Evolutionary conservation across 1,139 yeast species (phyloP).

Genomic region (Lodderomyces margitis): DNA sequence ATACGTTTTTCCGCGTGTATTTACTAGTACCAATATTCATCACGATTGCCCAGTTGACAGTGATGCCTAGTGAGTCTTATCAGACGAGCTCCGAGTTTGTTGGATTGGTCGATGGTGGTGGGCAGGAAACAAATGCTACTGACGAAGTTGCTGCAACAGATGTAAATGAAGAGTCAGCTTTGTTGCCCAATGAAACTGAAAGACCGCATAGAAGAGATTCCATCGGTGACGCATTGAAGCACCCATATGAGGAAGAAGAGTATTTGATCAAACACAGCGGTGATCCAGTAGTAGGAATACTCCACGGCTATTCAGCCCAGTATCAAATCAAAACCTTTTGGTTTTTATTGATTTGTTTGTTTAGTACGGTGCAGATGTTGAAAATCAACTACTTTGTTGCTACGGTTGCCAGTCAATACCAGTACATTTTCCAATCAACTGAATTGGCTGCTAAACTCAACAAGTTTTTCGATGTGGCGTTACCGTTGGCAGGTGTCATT

Average conservation of each 20-base stretch:
- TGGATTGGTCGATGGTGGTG: conserved; percentile 28
- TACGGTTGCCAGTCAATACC: conserved; percentile 43
- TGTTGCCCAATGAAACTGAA: conserved; percentile 15
- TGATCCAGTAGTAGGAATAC: conserved; percentile 39
- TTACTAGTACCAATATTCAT: conserved; percentile 42
- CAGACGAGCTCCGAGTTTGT: conserved; percentile 32
- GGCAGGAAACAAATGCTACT: conserved; percentile 9
- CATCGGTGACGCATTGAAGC: conserved; percentile 47
- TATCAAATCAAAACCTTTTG: conserved; percentile 42
- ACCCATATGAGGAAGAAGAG: conserved; percentile 40
- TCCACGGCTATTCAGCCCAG: conserved; percentile 44
- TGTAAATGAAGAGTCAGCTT: conserved; percentile 17
- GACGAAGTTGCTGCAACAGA: conserved; percentile 3
- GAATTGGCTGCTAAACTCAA: conserved; percentile 30
- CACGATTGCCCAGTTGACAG: conserved; percentile 34
- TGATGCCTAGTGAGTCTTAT: conserved; percentile 44
- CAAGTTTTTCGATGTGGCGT: conserved; percentile 41
- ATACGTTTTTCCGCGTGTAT: conserved; percentile 34
- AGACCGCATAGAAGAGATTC: conserved; percentile 32
- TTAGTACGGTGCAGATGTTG: conserved; percentile 44
- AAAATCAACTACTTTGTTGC: conserved; percentile 48
- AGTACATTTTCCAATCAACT: conserved; percentile 34
- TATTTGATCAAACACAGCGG: conserved; percentile 33
- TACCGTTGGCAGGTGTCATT: conserved; percentile 45
- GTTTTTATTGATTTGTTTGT: conserved; percentile 40